These are phyloP conservation scores for Komagataella ulmi DNA, from an alignment of 805 yeast species.

Conservation along the genomic window DNA sequence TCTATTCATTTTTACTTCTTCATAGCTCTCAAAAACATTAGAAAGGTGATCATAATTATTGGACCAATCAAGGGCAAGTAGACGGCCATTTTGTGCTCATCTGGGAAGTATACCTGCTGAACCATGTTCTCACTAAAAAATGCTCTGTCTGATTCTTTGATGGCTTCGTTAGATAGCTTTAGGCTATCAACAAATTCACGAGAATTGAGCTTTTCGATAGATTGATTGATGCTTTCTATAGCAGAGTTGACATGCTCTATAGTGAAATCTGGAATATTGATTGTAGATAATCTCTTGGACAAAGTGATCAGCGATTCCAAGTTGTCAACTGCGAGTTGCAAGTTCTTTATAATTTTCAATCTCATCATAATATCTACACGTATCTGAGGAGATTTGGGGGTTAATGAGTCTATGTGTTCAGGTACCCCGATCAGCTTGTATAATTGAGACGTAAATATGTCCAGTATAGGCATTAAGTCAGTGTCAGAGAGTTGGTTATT, in stretches of 20 bases:
- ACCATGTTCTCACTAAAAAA: slow-evolving; percentile 93
- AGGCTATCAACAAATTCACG: slow-evolving; percentile 26
- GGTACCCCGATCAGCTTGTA: slow-evolving; percentile 66
- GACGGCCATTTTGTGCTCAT: slow-evolving; percentile 90
- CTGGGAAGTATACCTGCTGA: slow-evolving; percentile 89
- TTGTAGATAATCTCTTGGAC: slow-evolving; percentile 55
- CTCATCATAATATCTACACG: slow-evolving; percentile 59
- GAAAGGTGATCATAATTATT: slow-evolving; percentile 43
- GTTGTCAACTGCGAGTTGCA: slow-evolving; percentile 52
- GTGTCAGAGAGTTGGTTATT: slow-evolving; percentile 20
- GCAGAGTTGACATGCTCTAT: slow-evolving; percentile 41
- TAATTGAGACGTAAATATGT: slow-evolving; percentile 62
- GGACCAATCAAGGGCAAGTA: slow-evolving; percentile 89
- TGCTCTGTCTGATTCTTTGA: slow-evolving; percentile 53
- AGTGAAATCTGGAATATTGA: slow-evolving; percentile 74
- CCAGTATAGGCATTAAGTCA: slow-evolving; percentile 45
- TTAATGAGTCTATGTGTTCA: slow-evolving; percentile 6
- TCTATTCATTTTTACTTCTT: slow-evolving; percentile 14
- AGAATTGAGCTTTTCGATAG: slow-evolving; percentile 19
- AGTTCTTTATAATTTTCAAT: slow-evolving; percentile 40
- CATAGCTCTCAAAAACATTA: slow-evolving; percentile 36
- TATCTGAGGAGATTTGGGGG: slow-evolving; percentile 43
- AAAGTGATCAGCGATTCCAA: slow-evolving; percentile 61
- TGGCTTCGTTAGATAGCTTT: slow-evolving; percentile 33
- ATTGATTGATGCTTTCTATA: slow-evolving; percentile 23